These are phyloP conservation scores for Fomitopsis palustris DNA, from an alignment of 1,284 basidiomycete species.

Conservation along the genomic window DNA sequence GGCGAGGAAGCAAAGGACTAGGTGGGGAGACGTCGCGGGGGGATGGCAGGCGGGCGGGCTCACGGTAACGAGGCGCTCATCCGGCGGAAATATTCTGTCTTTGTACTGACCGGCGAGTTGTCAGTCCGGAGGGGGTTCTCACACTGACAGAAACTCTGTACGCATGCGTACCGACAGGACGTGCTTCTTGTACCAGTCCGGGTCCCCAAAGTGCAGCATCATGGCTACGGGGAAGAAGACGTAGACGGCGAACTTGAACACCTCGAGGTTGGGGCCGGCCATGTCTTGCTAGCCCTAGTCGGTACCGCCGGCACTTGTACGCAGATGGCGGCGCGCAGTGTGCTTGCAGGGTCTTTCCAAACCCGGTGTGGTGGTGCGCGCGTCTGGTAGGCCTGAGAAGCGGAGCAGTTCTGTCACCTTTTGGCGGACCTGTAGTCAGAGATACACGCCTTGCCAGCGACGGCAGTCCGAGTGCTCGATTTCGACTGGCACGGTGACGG, in stretches of 20 bases:
- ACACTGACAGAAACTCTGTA: background rate
- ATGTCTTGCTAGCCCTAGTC: conserved; percentile 32
- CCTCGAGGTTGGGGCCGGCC: conserved; percentile 81
- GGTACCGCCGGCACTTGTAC: background rate
- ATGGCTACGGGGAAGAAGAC: conserved; percentile 85
- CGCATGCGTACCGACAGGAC: conserved; percentile 69
- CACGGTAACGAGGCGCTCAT: conserved; percentile 55
- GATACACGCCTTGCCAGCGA: too few species aligned
- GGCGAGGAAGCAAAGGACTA: background rate
- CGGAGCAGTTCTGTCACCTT: too few species aligned
- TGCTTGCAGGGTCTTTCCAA: too few species aligned
- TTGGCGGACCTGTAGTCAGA: too few species aligned
- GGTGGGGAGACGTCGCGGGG: background rate
- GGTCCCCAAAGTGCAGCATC: conserved; percentile 87
- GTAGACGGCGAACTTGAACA: conserved; percentile 88
- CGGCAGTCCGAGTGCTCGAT: background rate
- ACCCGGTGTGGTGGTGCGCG: too few species aligned
- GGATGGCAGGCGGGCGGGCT: background rate
- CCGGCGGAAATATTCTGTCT: conserved; percentile 64
- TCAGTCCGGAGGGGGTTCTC: background rate
- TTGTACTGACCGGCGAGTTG: conserved; percentile 51
- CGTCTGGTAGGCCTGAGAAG: too few species aligned
- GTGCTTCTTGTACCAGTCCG: conserved; percentile 80
- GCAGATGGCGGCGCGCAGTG: background rate
- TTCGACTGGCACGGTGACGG: background rate